These are phyloP conservation scores for Globisporangium irregulare DNA, from an alignment of 352 stramenopile species.

Conservation along the genomic window DNA sequence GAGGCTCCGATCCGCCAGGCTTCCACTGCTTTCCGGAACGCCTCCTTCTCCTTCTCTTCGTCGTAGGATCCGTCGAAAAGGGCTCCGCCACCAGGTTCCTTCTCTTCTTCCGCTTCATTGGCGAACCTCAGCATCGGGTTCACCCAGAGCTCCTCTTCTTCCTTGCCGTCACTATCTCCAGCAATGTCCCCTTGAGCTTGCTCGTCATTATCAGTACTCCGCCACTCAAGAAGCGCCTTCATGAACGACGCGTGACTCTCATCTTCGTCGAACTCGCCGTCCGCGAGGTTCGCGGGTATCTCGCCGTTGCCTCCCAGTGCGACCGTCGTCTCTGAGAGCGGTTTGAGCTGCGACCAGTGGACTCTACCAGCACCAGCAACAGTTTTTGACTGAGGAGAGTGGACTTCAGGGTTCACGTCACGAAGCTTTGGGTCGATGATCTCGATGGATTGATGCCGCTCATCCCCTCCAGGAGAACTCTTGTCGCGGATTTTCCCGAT, in stretches of 20 bases:
- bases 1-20: slow-evolving; percentile 45
- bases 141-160: slow-evolving; percentile 52
- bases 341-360: slow-evolving; percentile 75
- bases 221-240: slow-evolving; percentile 78
- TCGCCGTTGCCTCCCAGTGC: slow-evolving; percentile 17
- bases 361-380: slow-evolving; percentile 5
- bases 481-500: slow-evolving; percentile 46
- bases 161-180: slow-evolving; percentile 14
- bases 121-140: slow-evolving; percentile 41
- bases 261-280: slow-evolving; percentile 77
- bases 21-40: slow-evolving; percentile 53
- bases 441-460: slow-evolving; percentile 17
- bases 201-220: slow-evolving; percentile 32
- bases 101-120: slow-evolving; percentile 12
- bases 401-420: slow-evolving; percentile 31
- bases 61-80: slow-evolving; percentile 62
- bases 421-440: slow-evolving; percentile 65
- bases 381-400: slow-evolving; percentile 21
- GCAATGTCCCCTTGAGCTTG: background rate
- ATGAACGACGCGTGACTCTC: slow-evolving; percentile 72
- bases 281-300: slow-evolving; percentile 67
- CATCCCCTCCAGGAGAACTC: background rate
- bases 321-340: slow-evolving; percentile 37
- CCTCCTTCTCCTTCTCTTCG: slow-evolving; percentile 66
- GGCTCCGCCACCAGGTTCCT: slow-evolving; percentile 27